Conservation (phyloP, 257 asterid species). For the Solanum ossicruentum region DNA sequence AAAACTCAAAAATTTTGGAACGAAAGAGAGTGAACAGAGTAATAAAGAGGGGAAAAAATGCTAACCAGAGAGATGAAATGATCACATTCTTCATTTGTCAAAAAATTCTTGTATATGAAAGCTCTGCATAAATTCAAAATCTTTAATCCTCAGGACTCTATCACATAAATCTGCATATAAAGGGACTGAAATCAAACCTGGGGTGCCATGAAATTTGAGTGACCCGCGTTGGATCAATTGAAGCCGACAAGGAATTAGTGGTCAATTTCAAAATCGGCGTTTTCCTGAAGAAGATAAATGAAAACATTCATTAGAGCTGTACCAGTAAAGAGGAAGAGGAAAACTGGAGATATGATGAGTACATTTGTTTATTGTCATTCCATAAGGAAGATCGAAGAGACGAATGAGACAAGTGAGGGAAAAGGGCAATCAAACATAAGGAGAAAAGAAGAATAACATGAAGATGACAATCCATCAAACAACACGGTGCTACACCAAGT, state of each 20-base stretch:
- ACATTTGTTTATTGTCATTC: constrained; percentile 10
- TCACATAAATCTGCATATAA: neutral
- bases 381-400: constrained; percentile 33
- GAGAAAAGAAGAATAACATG: constrained; percentile 20
- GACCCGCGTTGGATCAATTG: constrained; percentile 71
- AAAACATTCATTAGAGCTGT: neutral
- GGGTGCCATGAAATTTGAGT: constrained; percentile 82
- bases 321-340: neutral
- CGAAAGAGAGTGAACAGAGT: neutral
- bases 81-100: constrained; percentile 72
- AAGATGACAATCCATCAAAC: constrained; percentile 31
- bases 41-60: neutral
- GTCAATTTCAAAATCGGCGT: constrained; percentile 31
- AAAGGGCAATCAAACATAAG: constrained; percentile 14
- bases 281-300: constrained; percentile 14
- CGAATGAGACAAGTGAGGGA: constrained; percentile 8
- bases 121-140: constrained; percentile 39
- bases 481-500: neutral
- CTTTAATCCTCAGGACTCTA: neutral
- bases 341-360: neutral
- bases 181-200: constrained; percentile 22
- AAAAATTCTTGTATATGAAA: constrained; percentile 53
- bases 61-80: constrained; percentile 69
- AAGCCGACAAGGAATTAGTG: constrained; percentile 26
- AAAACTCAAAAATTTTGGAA: neutral